phyloP scores from a whole-genome alignment of 176 grass and related monocot species.

The Cenchrus purpureus region DNA sequence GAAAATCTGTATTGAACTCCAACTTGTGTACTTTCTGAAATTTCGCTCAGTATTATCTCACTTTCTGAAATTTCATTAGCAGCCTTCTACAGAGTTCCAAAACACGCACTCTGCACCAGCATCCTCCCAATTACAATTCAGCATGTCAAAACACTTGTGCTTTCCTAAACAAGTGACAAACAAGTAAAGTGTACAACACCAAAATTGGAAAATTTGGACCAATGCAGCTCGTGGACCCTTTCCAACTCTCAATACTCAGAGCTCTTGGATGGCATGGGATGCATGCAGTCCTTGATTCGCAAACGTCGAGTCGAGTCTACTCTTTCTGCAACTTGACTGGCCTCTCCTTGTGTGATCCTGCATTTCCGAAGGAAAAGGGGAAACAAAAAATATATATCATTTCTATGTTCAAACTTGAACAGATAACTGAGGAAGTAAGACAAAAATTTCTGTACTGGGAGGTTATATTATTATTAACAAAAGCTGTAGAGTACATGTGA shows the following conservation, averaged over 20 bases:
- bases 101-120: background rate
- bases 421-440: background rate
- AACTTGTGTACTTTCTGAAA: background rate
- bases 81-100: background rate
- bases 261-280: background rate
- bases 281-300: background rate
- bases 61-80: background rate
- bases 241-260: background rate
- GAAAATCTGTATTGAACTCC: too few relatives aligned
- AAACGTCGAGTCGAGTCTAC: background rate
- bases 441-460: background rate
- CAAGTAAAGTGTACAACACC: background rate
- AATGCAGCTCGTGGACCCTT: background rate
- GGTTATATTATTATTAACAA: background rate
- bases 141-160: background rate
- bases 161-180: background rate
- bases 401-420: background rate
- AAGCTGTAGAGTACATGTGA: background rate
- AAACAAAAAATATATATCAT: background rate
- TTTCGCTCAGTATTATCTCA: background rate
- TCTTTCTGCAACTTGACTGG: conserved; percentile 53
- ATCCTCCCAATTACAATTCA: background rate
- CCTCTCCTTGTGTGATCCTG: conserved; percentile 54
- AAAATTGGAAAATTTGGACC: background rate
- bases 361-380: background rate